Conservation (phyloP, 179 eudicot species). For the Beta lomatogona region DNA sequence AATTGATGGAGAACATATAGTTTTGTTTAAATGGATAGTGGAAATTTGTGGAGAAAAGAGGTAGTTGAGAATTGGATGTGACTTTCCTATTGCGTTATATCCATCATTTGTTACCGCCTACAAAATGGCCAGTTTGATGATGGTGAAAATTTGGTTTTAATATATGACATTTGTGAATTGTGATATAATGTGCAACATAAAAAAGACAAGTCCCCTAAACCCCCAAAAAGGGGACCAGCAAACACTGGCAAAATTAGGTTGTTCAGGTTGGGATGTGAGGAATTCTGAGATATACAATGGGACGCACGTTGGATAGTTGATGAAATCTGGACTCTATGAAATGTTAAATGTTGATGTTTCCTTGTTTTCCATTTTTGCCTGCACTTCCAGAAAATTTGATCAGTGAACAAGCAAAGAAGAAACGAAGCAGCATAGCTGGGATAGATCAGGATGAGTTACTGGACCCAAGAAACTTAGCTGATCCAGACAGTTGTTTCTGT, state of each 20-base stretch:
- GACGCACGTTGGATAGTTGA: background rate
- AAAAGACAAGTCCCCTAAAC: too few species aligned
- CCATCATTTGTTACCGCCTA: too few species aligned
- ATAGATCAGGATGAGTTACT: conserved; percentile 81
- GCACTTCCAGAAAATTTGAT: conserved; percentile 45
- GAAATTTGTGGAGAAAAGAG: too few species aligned
- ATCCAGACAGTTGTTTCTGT: conserved; percentile 82
- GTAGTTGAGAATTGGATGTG: too few species aligned
- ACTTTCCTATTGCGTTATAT: too few species aligned
- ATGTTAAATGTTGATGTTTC: background rate
- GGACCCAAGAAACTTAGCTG: conserved; percentile 73
- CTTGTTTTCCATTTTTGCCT: conserved; percentile 17
- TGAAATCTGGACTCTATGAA: background rate
- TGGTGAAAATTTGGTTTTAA: background rate
- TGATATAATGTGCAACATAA: too few species aligned
- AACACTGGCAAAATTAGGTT: background rate
- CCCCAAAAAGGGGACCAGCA: too few species aligned
- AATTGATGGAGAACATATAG: too few species aligned
- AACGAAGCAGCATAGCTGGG: conserved; percentile 64
- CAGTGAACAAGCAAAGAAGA: conserved; percentile 44
- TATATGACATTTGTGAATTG: background rate
- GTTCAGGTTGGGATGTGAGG: background rate
- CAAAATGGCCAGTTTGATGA: too few species aligned
- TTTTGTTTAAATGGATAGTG: too few species aligned
- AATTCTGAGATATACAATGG: background rate